phyloP scores from a whole-genome alignment of 2,329 filamentous ascomycete genomes.

The Scytalidium lignicola region DNA sequence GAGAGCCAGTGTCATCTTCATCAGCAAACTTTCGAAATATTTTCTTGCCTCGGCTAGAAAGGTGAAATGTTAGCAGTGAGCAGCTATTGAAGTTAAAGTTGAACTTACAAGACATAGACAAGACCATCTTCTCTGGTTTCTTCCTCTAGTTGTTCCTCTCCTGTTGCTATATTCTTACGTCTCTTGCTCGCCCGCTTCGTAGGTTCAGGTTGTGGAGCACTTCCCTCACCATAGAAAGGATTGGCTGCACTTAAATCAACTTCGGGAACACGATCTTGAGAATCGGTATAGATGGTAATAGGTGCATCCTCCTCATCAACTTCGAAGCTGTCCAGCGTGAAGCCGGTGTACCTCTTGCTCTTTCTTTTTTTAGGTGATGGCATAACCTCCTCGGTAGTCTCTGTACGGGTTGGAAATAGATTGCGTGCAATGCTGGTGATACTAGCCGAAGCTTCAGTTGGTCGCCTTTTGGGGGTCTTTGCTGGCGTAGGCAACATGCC shows the following conservation, averaged over 20 bases:
- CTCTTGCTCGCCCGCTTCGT: slow-evolving; percentile 49
- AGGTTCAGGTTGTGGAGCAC: slow-evolving; percentile 36
- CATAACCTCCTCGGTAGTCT: slow-evolving; percentile 49
- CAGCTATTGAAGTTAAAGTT: not conserved
- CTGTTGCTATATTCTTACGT: slow-evolving; percentile 44
- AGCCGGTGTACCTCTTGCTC: slow-evolving; percentile 50
- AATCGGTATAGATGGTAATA: slow-evolving; percentile 75
- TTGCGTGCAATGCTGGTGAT: slow-evolving; percentile 54
- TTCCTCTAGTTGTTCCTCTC: slow-evolving; percentile 41
- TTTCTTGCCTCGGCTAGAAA: slow-evolving; percentile 68
- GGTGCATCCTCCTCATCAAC: slow-evolving; percentile 45
- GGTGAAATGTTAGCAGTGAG: slow-evolving; percentile 22
- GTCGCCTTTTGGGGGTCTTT: slow-evolving; percentile 64
- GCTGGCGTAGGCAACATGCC: slow-evolving; percentile 71
- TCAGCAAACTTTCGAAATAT: slow-evolving; percentile 58
- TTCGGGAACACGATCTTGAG: slow-evolving; percentile 70
- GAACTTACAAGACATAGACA: slow-evolving; percentile 70
- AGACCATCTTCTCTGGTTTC: slow-evolving; percentile 69
- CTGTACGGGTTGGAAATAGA: slow-evolving; percentile 46
- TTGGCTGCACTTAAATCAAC: slow-evolving; percentile 63
- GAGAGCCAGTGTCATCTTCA: slow-evolving; percentile 22
- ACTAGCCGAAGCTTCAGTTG: slow-evolving; percentile 42
- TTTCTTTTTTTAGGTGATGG: slow-evolving; percentile 54
- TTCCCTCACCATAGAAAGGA: slow-evolving; percentile 58
- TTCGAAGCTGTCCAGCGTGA: slow-evolving; percentile 53